These are phyloP conservation scores for Nectriaceae sp. DNA, from an alignment of 2,329 filamentous ascomycete species.

Conservation along the genomic window DNA sequence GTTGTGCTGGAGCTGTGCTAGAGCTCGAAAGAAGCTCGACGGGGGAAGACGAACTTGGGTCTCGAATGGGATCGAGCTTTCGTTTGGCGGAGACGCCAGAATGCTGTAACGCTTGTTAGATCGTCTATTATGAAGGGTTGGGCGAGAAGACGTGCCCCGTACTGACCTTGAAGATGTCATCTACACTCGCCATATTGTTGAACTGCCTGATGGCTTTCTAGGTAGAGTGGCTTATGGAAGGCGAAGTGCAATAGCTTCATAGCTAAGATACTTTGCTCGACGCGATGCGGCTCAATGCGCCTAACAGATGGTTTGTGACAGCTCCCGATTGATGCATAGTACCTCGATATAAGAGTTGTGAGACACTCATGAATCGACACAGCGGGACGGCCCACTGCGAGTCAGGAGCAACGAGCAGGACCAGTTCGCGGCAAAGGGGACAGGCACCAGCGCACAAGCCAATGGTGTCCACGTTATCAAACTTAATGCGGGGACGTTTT, in stretches of 20 bases:
- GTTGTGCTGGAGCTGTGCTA: background rate
- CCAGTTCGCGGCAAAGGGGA: background rate
- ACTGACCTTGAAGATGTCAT: constrained; percentile 58
- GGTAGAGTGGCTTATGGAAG: background rate
- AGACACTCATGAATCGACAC: background rate
- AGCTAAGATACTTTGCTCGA: background rate
- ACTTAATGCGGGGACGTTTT: too few species aligned
- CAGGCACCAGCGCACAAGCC: background rate
- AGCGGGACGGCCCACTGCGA: background rate
- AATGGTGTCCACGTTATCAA: background rate
- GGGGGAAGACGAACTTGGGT: constrained; percentile 56
- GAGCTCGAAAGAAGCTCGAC: background rate
- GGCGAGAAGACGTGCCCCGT: background rate
- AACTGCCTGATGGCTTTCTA: background rate
- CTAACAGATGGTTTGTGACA: background rate
- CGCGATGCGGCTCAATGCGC: background rate
- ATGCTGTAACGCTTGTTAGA: constrained; percentile 24
- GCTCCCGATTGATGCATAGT: background rate
- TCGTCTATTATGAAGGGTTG: background rate
- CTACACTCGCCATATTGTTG: constrained; percentile 54
- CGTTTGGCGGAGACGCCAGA: constrained; percentile 58
- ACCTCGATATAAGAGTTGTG: too few species aligned
- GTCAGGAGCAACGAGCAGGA: background rate
- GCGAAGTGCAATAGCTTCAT: background rate
- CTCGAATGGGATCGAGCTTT: constrained; percentile 61